Base-by-base conservation (phyloP, 495 filamentous ascomycete species). In the Penicillium angulare region DNA sequence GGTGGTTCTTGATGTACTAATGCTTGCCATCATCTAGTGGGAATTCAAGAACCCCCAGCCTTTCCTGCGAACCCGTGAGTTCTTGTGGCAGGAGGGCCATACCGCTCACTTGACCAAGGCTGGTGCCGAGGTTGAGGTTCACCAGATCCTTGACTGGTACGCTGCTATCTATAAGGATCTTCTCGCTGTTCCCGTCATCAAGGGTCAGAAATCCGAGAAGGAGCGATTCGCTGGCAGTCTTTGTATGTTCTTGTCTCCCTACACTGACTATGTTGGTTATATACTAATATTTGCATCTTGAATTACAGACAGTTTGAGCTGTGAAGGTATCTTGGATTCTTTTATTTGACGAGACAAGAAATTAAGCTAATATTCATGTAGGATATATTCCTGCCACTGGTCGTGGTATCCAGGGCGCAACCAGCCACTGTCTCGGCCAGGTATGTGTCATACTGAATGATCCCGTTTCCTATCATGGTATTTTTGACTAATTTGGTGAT, bases 1-100 rank as follows among this genome's bases (percentile, higher is more conserved):
- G n/a, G n/a, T n/a, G n/a, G n/a, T n/a, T n/a, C n/a, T n/a, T n/a
- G n/a, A n/a, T n/a, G n/a, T n/a, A n/a, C n/a, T n/a, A n/a, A n/a
- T n/a, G n/a, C n/a, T n/a, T n/a, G n/a, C n/a, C n/a, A n/a, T n/a
- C n/a, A n/a, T n/a, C n/a, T n/a, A n/a, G n/a, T 98, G 93, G 93
- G 93, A 98, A 73, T 95, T 95, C 64, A 97, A 97, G 75, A 87
- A 98, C 64, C 91, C 92, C 18, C 92, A 92, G 63, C 93, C 93
- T 5, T 96, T 98, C 78, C 75, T 98, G 18, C 77, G 93, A 52
- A 90, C 92, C 42, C 75, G 93, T 59, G 93, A 98, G 66, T 98
- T 98, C 71, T 73, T 96, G 38, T 98, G 93, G 93, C 95, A 98
- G 65, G 93, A 98, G 71, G 95, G 93, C 24, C 93, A 98, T 74